Percentiles rank a stretch among this genome's conserved stretches.
phyloP scores from a whole-genome alignment of 225 moss, liverwort and hornwort genomes.

The Pseudoscleropodium purum region DNA sequence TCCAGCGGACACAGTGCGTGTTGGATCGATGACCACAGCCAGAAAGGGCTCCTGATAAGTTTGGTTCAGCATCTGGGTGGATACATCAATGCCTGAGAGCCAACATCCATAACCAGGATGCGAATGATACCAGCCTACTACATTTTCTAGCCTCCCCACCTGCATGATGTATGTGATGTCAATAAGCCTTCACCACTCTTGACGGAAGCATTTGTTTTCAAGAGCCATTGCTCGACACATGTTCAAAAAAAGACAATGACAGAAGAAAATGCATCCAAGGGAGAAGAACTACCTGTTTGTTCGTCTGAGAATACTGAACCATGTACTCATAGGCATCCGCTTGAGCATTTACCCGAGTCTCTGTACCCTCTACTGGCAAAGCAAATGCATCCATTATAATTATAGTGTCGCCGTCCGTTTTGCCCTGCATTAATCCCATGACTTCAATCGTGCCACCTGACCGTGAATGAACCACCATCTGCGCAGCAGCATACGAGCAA shows the following conservation, averaged over 20 bases:
- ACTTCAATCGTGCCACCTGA: slow-evolving; percentile 96
- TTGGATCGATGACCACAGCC: slow-evolving; percentile 96
- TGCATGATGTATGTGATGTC: slow-evolving; percentile 17
- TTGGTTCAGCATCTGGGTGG: slow-evolving; percentile 92
- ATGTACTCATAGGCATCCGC: slow-evolving; percentile 98
- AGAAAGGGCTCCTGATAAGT: slow-evolving; percentile 91
- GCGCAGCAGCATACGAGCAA: not conserved
- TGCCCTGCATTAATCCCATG: slow-evolving; percentile 96
- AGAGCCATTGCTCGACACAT: not conserved
- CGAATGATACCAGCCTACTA: slow-evolving; percentile 96
- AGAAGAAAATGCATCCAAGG: not conserved
- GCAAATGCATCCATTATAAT: slow-evolving; percentile 97
- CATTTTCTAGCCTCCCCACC: slow-evolving; percentile 95
- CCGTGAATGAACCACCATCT: slow-evolving; percentile 97
- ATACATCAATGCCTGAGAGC: slow-evolving; percentile 88
- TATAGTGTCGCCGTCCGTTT: slow-evolving; percentile 83
- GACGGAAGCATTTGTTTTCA: not conserved
- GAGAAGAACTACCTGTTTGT: slow-evolving; percentile 55
- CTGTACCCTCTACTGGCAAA: slow-evolving; percentile 86
- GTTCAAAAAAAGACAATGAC: not conserved
- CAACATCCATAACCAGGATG: slow-evolving; percentile 98
- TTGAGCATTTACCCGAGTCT: slow-evolving; percentile 92
- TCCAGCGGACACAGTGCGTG: slow-evolving; percentile 89
- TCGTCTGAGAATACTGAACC: slow-evolving; percentile 90
- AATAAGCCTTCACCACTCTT: not conserved